phyloP scores from a whole-genome alignment of 2,329 filamentous ascomycete genomes.

The Cytospora leucostoma region DNA sequence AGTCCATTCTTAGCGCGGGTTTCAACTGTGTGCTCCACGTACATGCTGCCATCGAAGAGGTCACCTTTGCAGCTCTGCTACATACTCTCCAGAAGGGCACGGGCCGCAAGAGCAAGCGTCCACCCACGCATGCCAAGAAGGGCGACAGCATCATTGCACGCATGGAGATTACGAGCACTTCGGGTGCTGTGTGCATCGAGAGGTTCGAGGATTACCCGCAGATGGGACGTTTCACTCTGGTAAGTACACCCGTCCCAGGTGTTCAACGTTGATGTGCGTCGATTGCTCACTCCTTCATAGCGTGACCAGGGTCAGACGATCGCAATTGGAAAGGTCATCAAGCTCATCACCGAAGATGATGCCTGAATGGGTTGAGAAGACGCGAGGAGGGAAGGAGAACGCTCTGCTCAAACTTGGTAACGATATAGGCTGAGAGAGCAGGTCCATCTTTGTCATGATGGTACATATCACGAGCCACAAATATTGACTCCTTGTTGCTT shows the following conservation, averaged over 20 bases:
- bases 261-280: background rate
- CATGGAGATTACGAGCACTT: constrained; percentile 81
- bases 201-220: constrained; percentile 95
- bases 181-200: constrained; percentile 88
- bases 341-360: constrained; percentile 60
- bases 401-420: background rate
- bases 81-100: constrained; percentile 97
- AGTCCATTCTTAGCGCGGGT: constrained; percentile 88
- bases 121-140: constrained; percentile 86
- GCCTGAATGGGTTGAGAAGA: constrained; percentile 28
- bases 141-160: constrained; percentile 87
- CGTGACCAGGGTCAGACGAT: constrained; percentile 86
- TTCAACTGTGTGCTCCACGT: constrained; percentile 99
- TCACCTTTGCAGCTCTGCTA: constrained; percentile 83
- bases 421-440: background rate
- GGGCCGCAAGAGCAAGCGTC: constrained; percentile 85
- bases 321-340: constrained; percentile 98
- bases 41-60: constrained; percentile 95
- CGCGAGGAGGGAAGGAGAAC: no score
- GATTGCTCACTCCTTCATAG: constrained; percentile 31
- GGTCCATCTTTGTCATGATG: background rate
- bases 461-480: constrained; percentile 8
- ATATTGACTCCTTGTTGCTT: background rate
- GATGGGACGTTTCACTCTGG: constrained; percentile 84
- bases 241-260: constrained; percentile 41